Conservation (phyloP, 2,329 filamentous ascomycete species). For the Microdochium trichocladiopsis region DNA sequence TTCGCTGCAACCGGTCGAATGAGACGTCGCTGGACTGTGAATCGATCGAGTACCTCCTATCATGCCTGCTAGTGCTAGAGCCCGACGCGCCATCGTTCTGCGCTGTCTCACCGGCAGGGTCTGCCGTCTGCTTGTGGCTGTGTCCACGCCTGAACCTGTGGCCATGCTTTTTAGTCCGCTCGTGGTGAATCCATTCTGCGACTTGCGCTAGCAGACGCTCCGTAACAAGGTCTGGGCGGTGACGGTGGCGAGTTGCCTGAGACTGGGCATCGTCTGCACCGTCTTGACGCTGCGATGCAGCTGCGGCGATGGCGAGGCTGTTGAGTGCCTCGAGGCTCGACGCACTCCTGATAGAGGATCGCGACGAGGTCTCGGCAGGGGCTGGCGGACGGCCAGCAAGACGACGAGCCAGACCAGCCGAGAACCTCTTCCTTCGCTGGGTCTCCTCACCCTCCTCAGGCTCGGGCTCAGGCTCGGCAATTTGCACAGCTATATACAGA, state of each 20-base stretch:
- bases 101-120: constrained; percentile 3
- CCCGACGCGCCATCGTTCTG: constrained; percentile 3
- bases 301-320: constrained; percentile 13
- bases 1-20: constrained; percentile 73
- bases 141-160: constrained; percentile 23
- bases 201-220: constrained; percentile 66
- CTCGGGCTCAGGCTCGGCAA: constrained; percentile 34
- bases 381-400: constrained; percentile 34
- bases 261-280: constrained; percentile 15
- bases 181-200: constrained; percentile 74
- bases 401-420: constrained; percentile 33
- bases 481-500: constrained; percentile 43
- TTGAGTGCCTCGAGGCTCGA: constrained; percentile 24
- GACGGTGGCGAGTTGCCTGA: constrained; percentile 23
- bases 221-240: constrained; percentile 27
- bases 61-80: constrained; percentile 7
- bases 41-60: constrained; percentile 47
- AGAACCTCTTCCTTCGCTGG: constrained; percentile 29
- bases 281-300: constrained; percentile 12
- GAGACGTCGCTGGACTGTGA: constrained; percentile 66
- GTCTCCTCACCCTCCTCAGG: constrained; percentile 1
- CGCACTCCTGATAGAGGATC: constrained; percentile 27
- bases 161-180: constrained; percentile 56
- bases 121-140: constrained; percentile 5
- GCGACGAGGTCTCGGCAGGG: constrained; percentile 30